Base-by-base conservation (phyloP, 768 basidiomycete species). In the Kwoniella sp. region DNA sequence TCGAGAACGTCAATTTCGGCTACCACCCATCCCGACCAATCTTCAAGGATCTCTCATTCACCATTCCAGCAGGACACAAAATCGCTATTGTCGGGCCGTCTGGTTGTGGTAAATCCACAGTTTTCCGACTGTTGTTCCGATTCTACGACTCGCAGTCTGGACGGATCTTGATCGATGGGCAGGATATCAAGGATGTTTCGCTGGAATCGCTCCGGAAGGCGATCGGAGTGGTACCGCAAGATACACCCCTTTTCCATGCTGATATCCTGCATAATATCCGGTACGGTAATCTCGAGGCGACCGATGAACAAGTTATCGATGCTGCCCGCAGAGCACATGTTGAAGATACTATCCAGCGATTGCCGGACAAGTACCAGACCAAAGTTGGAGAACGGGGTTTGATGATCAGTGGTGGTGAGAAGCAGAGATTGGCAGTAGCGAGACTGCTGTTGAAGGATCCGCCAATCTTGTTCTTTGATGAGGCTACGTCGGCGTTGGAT, bases 381-480 rank as follows among this genome's bases (percentile, higher is more conserved):
- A 89, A 89, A 72, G 96, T 99, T 24, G 96, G 96, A 0, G 96
- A 99, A 81, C 82, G 96, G 44, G 96, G 96, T 4, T 79, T 97
- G 76, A 99, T 99, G 96, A 91, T 99, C 52, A 94, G 91, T 37
- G 96, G 96, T 0, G 96, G 96, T 1, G 96, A 99, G 84, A 99
- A 99, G 81, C 96, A 99, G 83, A 82, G 96, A 55, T 80, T 99
- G 70, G 96, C 96, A 2, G 91, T 99, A 19, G 96, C 96, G 24
- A 83, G 96, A 25, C 88, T 94, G 33, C 80, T 99, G 71, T 80
- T 98, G 53, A 97, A 98, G 82, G 90, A 99, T 78, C 94, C 96
- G 0, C 88, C 90, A 13, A 97, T 98, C 71, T 74, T 98, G 72
- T 97, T 98, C 83, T 99, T 99, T 74, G 96, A 99, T 74, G 96